Percentiles rank a stretch among this genome's conserved stretches.
Evolutionary conservation across 2,329 filamentous ascomycete species (phyloP).

Genomic region (Hymenoscyphus fraxineus): DNA sequence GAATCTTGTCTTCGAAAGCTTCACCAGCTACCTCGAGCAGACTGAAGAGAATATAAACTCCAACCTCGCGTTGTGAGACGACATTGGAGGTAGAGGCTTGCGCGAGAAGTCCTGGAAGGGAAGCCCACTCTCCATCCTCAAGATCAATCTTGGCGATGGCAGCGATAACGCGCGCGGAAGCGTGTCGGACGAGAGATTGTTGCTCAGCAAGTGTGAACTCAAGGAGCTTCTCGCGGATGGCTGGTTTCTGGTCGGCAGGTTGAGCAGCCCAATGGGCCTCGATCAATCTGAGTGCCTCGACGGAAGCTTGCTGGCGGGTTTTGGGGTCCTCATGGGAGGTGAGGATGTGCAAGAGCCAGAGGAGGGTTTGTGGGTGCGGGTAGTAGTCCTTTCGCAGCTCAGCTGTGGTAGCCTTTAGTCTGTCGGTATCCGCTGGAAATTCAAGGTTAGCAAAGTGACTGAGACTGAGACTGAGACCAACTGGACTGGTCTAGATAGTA

Average conservation of each 20-base stretch:
- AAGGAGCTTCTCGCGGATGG: conserved; percentile 78
- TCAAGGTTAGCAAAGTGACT: conserved; percentile 25
- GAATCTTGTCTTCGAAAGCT: conserved; percentile 75
- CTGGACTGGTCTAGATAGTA: conserved; percentile 7
- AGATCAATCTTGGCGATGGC: conserved; percentile 83
- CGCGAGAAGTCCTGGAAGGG: conserved; percentile 74
- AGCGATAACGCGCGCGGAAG: conserved; percentile 81
- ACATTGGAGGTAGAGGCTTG: conserved; percentile 73
- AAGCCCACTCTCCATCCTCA: conserved; percentile 78
- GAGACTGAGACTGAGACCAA: conserved; percentile 6
- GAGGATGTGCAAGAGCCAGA: conserved; percentile 83
- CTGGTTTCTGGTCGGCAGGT: conserved; percentile 69
- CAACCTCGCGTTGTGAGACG: conserved; percentile 80
- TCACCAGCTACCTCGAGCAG: conserved; percentile 85
- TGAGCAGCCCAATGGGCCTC: conserved; percentile 81
- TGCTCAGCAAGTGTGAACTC: conserved; percentile 79
- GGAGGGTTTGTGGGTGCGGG: conserved; percentile 75
- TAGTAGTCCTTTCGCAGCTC: conserved; percentile 94
- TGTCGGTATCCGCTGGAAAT: conserved; percentile 73
- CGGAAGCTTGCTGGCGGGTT: conserved; percentile 80
- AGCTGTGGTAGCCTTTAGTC: conserved; percentile 84
- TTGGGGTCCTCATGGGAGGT: conserved; percentile 65
- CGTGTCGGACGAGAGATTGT: conserved; percentile 74
- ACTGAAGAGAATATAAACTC: conserved; percentile 88
- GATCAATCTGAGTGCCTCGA: conserved; percentile 81